These are phyloP conservation scores for Amanita jacksonii DNA, from an alignment of 768 basidiomycete species.

Conservation along the genomic window DNA sequence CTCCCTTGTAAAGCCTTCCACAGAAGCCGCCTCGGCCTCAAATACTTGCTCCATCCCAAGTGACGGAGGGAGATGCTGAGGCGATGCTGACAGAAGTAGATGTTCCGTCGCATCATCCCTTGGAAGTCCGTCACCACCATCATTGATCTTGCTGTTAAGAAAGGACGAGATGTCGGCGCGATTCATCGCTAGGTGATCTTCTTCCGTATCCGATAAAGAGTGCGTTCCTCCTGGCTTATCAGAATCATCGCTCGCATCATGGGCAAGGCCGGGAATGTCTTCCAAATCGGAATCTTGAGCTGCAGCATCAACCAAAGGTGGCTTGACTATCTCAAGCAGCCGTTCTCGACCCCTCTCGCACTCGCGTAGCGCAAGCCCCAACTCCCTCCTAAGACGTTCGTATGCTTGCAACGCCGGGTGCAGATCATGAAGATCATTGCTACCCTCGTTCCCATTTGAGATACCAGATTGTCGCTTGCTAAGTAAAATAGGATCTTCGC, in stretches of 20 bases:
- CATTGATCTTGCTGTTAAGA: slow-evolving; percentile 18
- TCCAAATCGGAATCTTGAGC: slow-evolving; percentile 18
- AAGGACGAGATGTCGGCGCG: slow-evolving; percentile 13
- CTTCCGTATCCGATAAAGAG: slow-evolving; percentile 27
- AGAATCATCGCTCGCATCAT: slow-evolving; percentile 45
- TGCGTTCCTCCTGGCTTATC: slow-evolving; percentile 41
- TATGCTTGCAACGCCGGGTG: slow-evolving; percentile 58
- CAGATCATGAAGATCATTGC: slow-evolving; percentile 16
- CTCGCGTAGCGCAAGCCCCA: slow-evolving; percentile 70
- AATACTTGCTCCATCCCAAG: slow-evolving; percentile 75
- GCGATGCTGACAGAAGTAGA: slow-evolving; percentile 40
- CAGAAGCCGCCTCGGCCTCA: slow-evolving; percentile 49
- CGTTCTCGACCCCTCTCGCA: slow-evolving; percentile 72
- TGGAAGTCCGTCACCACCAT: slow-evolving; percentile 12
- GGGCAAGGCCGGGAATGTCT: slow-evolving; percentile 41
- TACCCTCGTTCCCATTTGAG: background rate
- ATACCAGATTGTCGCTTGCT: background rate
- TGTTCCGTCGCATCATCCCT: slow-evolving; percentile 50
- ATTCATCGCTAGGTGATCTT: slow-evolving; percentile 9
- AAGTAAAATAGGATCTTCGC: background rate
- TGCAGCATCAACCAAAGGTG: slow-evolving; percentile 21
- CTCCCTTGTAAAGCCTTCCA: slow-evolving; percentile 38
- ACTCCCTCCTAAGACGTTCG: slow-evolving; percentile 64
- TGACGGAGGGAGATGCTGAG: slow-evolving; percentile 47
- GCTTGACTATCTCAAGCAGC: slow-evolving; percentile 48